phyloP scores from a whole-genome alignment of 352 stramenopile species.

The Aphanomyces invadans region DNA sequence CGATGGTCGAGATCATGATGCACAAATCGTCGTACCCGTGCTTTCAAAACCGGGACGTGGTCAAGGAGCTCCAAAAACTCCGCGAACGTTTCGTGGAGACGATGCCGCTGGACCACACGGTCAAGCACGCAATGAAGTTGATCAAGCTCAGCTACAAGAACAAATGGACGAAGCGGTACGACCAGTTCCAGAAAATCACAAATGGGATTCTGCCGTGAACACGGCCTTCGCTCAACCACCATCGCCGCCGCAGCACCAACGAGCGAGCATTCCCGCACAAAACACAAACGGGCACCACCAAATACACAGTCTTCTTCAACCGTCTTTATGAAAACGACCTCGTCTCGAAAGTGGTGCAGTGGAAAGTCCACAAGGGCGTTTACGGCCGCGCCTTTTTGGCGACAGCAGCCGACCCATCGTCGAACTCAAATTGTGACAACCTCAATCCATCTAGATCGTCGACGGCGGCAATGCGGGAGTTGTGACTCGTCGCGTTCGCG shows the following conservation, averaged over 20 bases:
- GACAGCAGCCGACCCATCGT: constrained; percentile 31
- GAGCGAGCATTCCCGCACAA: too few species aligned
- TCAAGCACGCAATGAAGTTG: constrained; percentile 76
- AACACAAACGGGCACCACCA: too few species aligned
- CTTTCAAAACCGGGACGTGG: constrained; percentile 82
- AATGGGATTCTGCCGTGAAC: constrained; percentile 76
- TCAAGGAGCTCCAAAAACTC: constrained; percentile 70
- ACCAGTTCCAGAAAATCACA: constrained; percentile 90
- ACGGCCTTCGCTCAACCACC: too few species aligned
- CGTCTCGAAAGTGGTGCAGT: too few species aligned
- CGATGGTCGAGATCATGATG: constrained; percentile 76
- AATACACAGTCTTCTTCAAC: too few species aligned
- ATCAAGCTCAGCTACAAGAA: constrained; percentile 90
- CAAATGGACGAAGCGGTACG: constrained; percentile 89
- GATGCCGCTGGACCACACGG: constrained; percentile 48
- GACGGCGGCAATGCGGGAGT: not conserved
- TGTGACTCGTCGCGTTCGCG: too few species aligned
- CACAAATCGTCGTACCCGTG: constrained; percentile 71
- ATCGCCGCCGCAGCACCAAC: too few species aligned
- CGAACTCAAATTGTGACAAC: constrained; percentile 79
- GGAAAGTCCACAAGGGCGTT: too few species aligned
- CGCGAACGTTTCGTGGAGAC: constrained; percentile 55
- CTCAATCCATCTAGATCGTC: constrained; percentile 67
- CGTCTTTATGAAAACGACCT: too few species aligned
- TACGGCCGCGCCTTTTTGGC: not conserved